phyloP scores from a whole-genome alignment of 2,329 filamentous ascomycete genomes.

The Parafenestella ontariensis region DNA sequence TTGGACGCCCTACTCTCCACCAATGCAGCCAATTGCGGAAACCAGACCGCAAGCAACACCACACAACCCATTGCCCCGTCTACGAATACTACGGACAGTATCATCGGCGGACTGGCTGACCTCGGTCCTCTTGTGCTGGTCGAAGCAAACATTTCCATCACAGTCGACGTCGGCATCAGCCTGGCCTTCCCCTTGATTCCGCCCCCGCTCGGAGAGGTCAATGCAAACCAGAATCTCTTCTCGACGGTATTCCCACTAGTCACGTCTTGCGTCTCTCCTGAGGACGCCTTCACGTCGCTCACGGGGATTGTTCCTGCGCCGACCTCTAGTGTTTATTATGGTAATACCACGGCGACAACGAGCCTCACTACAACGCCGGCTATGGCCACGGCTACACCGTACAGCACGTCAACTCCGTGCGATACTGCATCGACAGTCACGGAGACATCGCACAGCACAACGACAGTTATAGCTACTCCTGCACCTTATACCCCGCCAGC shows the following conservation, averaged over 20 bases:
- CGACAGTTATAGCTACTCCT: too few species aligned
- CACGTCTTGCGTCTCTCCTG: conserved; percentile 25
- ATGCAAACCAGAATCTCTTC: conserved; percentile 26
- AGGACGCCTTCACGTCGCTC: conserved; percentile 1
- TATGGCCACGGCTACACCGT: background rate
- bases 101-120: background rate
- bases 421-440: background rate
- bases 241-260: conserved; percentile 26
- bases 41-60: conserved; percentile 1
- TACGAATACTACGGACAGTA: conserved; percentile 7
- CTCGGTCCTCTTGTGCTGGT: conserved; percentile 31
- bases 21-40: conserved; percentile 29
- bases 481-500: too few species aligned
- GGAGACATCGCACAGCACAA: too few species aligned
- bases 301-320: conserved; percentile 3
- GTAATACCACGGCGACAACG: background rate
- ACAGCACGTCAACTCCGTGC: background rate
- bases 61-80: background rate
- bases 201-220: conserved; percentile 17
- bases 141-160: conserved; percentile 33
- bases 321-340: background rate
- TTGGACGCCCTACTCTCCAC: conserved; percentile 38
- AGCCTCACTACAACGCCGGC: background rate
- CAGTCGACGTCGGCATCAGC: conserved; percentile 25
- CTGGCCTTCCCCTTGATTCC: conserved; percentile 31